Evolutionary conservation across 352 stramenopile genomes (phyloP), one percentile per base, ranked within the genome.

Genomic region (Globisporangium nagaii): DNA sequence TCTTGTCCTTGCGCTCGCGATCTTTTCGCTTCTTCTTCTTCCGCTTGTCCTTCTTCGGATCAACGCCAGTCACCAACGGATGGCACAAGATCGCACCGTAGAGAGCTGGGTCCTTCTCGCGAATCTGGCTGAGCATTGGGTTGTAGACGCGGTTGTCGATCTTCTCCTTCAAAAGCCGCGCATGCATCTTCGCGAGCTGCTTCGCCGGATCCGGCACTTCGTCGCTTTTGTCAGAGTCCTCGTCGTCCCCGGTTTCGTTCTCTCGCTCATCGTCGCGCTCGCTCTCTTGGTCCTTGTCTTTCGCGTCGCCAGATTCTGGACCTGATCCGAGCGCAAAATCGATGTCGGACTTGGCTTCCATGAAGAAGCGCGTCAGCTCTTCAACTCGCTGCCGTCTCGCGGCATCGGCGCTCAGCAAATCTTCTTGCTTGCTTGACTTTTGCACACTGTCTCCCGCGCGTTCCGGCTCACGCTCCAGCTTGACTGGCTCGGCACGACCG

Each of bases 261-360:
- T 80, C 71, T 10, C 72, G 66, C 12, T 91, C 81, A 6, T 89
- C 84, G 13, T 91, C 84, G 12, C 66, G 61, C 42, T 91, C 76
- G 17, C 60, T 76, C 32, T 90, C 78, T 3, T 60, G 60, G 32
- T 90, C 84, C 42, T 79, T 83, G 32, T 90, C 79, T 34, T 85
- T 87, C 10, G 62, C 43, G 36, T 92, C 83, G 20, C 80, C 75
- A 46, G 84, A 84, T 27, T 90, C 80, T 7, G 79, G 69, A 2
- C 72, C 78, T 19, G 81, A 75, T 32, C 84, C 83, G 9, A 93
- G 60, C 11, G 82, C 82, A 68, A 95, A 95, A 54, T 95, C 84
- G 53, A 95, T 95, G 52, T 95, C 85, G 22, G 83, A 93, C 56
- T 93, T 95, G 52, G 83, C 81, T 54, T 95, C 85, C 83, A 95